Percentiles rank a stretch among this genome's conserved stretches.
These are phyloP conservation scores for Mycena polygramma DNA, from an alignment of 768 basidiomycete species.

Conservation along the genomic window DNA sequence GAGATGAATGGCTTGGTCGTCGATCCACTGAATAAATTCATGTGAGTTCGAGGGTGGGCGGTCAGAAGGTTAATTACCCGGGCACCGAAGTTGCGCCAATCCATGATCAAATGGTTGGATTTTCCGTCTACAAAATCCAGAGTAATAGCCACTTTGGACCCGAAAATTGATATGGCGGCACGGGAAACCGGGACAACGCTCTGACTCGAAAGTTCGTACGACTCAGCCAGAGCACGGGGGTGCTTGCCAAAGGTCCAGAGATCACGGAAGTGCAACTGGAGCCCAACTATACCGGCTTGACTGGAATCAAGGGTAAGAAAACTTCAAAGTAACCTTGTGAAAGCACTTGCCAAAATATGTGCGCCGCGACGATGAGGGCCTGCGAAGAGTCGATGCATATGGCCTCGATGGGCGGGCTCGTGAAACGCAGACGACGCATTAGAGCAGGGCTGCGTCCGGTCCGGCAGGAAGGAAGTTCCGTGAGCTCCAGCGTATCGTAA, in stretches of 20 bases:
- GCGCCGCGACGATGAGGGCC: slow-evolving; percentile 58
- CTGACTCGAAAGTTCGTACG: slow-evolving; percentile 58
- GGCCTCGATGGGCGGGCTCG: slow-evolving; percentile 57
- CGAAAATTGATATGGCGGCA: slow-evolving; percentile 55
- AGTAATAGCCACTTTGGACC: slow-evolving; percentile 58
- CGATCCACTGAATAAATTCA: slow-evolving; percentile 56
- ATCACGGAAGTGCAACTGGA: slow-evolving; percentile 67
- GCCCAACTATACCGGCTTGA: slow-evolving; percentile 55
- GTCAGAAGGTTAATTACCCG: slow-evolving; percentile 49
- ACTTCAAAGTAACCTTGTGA: background rate
- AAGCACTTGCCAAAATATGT: slow-evolving; percentile 53
- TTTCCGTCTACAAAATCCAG: slow-evolving; percentile 57
- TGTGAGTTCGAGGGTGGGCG: background rate
- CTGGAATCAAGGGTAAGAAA: slow-evolving; percentile 29
- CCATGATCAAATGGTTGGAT: slow-evolving; percentile 60
- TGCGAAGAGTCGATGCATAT: slow-evolving; percentile 62
- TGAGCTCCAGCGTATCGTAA: slow-evolving; percentile 58
- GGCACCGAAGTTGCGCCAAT: slow-evolving; percentile 64
- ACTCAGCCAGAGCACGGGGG: slow-evolving; percentile 54
- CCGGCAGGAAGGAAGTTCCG: slow-evolving; percentile 64
- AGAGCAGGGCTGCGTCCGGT: slow-evolving; percentile 57
- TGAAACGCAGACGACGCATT: slow-evolving; percentile 61
- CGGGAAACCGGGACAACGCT: slow-evolving; percentile 50
- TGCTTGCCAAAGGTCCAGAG: slow-evolving; percentile 71
- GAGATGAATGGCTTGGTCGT: slow-evolving; percentile 62